A percentile compares a stretch with the other conserved stretches of the same genome.
Conservation (phyloP, 2,329 filamentous ascomycete genomes). For the Domatiomyces catenatus region DNA sequence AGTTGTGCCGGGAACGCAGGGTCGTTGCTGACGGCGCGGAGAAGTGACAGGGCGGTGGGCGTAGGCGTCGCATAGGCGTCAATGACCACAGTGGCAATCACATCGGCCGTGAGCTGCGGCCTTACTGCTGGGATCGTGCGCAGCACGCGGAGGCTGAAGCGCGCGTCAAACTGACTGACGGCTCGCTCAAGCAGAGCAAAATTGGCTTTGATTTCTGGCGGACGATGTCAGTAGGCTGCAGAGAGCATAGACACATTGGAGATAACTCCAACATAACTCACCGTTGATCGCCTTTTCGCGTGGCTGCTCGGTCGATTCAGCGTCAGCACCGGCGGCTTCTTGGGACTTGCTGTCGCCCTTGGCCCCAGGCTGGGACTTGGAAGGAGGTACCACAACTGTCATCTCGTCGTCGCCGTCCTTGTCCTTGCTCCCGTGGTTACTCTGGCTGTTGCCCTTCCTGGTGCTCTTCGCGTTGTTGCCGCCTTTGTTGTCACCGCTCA, state of each 20-base stretch:
- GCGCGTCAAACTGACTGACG: constrained; percentile 80
- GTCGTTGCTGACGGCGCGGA: constrained; percentile 50
- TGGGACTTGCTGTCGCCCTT: constrained; percentile 42
- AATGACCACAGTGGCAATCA: constrained; percentile 64
- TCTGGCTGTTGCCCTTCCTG: constrained; percentile 35
- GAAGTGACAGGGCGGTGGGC: constrained; percentile 51
- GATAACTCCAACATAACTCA: constrained; percentile 16
- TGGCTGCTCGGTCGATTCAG: constrained; percentile 28
- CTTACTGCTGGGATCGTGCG: constrained; percentile 91
- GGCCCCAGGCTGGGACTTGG: constrained; percentile 48
- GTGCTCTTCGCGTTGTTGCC: background rate
- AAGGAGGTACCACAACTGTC: constrained; percentile 64
- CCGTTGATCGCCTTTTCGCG: constrained; percentile 36
- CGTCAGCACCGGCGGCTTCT: constrained; percentile 52
- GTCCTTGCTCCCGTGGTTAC: constrained; percentile 52
- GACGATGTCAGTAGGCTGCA: background rate
- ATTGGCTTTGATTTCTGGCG: constrained; percentile 80
- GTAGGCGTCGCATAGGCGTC: constrained; percentile 62
- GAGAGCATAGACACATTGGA: background rate
- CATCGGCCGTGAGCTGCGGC: constrained; percentile 71
- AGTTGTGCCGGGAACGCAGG: constrained; percentile 42
- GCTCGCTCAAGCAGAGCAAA: constrained; percentile 83
- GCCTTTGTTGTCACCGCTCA: constrained; percentile 53
- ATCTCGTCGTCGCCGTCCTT: constrained; percentile 63
- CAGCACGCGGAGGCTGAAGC: constrained; percentile 86